Base-by-base conservation (phyloP, 208 protist genomes). In the Acanthamoeba lenticulata region DNA sequence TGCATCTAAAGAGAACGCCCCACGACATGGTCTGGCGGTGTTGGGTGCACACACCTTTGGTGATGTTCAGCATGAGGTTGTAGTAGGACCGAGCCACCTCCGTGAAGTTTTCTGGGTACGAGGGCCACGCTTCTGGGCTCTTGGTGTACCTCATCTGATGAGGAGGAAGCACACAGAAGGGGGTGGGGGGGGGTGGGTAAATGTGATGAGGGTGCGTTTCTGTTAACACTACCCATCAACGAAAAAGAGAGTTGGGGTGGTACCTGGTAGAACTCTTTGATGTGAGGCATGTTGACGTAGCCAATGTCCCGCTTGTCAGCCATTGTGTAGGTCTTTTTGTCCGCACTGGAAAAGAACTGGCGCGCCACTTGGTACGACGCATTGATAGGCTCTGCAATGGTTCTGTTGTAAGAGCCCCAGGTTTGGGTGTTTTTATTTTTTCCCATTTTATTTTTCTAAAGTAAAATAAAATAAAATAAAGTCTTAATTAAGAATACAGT, bases 261-360 rank as follows among this genome's bases (percentile, higher is more conserved):
- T 40, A 88, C 79, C 79, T 88, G 79, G 21, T 88, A 88, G 79
- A 88, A 88, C 79, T 88, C 79, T 32, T 88, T 88, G 79, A 60
- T 88, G 29, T 88, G 45, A 5, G 79, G 79, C 40, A 88, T 49
- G 47, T 88, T 49, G 29, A 88, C 45, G 44, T 88, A 88, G 0
- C 79, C 79, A 21, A 88, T 88, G 44, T 88, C 79, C 17, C 45
- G 38, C 79, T 49, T 7, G 7, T 88, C 44, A n/a, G n/a, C 5
- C 79, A 88, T 88, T 7, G 40, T 27, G 79, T 60, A 60, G 5
- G 32, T 2, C 24, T 60, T 40, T 42, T 60, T 88, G 29, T 55
- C 5, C 27, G 24, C 44, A 13, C 29, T 11, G n/a, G 29, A 19
- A 40, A 88, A 88, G 47, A 88, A 88, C 79, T 49, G 29, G 21